A percentile compares a stretch with the other conserved stretches of the same genome.
Evolutionary conservation across 2,329 filamentous ascomycete species (phyloP).

Genomic region (Trichoderma koningii): DNA sequence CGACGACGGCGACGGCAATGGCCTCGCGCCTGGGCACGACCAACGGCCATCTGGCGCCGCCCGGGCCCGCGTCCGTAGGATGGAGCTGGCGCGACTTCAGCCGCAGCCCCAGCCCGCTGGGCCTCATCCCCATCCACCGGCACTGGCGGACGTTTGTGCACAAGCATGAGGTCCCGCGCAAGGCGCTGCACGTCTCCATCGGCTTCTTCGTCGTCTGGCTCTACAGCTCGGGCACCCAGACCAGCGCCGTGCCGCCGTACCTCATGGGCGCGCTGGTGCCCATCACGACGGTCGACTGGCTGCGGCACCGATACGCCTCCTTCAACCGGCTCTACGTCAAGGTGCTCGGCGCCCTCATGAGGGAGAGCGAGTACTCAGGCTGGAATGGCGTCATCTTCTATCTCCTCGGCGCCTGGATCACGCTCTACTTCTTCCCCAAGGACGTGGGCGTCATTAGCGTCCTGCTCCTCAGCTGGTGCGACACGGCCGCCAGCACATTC

Average conservation of each 20-base stretch:
- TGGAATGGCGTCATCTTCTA: conserved; percentile 99
- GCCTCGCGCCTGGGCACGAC: conserved; percentile 31
- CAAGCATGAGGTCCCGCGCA: conserved; percentile 94
- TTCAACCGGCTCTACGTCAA: conserved; percentile 88
- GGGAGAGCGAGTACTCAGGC: conserved; percentile 88
- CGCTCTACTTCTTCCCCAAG: conserved; percentile 86
- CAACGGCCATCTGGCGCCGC: conserved; percentile 73
- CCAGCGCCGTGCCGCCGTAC: conserved; percentile 76
- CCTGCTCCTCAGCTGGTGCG: conserved; percentile 93
- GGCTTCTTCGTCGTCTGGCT: conserved; percentile 90
- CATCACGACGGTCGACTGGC: conserved; percentile 76
- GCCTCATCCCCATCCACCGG: conserved; percentile 91
- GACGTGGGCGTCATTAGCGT: conserved; percentile 89
- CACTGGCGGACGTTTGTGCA: conserved; percentile 92
- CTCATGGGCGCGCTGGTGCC: conserved; percentile 80
- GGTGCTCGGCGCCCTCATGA: conserved; percentile 86
- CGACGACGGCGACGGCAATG: conserved; percentile 37
- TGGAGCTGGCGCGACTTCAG: conserved; percentile 87
- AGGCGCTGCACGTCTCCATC: conserved; percentile 91
- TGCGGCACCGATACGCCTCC: conserved; percentile 78
- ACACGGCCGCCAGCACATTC: conserved; percentile 94
- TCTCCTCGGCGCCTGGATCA: conserved; percentile 84
- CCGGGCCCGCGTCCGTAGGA: conserved; percentile 60
- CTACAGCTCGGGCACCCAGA: conserved; percentile 78
- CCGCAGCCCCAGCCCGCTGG: conserved; percentile 87